Base-by-base conservation (phyloP, 1,284 basidiomycete species). In the Dichomitus squalens region DNA sequence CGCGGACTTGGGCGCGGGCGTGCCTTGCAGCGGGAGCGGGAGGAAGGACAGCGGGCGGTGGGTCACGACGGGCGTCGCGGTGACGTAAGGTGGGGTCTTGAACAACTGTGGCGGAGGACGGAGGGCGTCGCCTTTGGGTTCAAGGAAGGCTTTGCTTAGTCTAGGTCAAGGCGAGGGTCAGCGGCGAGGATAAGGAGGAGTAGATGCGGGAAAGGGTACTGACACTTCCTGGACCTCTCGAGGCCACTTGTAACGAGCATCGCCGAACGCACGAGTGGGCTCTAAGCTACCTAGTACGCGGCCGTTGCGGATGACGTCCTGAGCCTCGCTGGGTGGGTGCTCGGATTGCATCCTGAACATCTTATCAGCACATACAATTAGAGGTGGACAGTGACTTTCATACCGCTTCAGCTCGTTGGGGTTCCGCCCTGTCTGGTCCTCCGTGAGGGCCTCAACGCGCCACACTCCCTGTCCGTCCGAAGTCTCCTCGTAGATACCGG, bases 401-500 rank as follows among this genome's bases (percentile, higher is more conserved):
- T 63, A 90, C 90, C 90, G 81, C 71, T 79, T 79, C 31, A 85
- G 71, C 74, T 99, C 96, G 55, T 85, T 88, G 11, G 84, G 87
- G 71, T 96, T 98, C 59, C 93, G 84, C 27, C 95, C 96, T 9
- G 95, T 98, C 78, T 98, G 96, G 71, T 99, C 97, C 70, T 97
- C 92, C 34, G 86, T 93, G 58, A 99, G 80, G 20, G 94, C 92
- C 71, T 98, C 95, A 20, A 95, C 91, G 52, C 87, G 84, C 96
- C 96, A 98, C 58, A 76, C 76, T 14, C 84, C 83, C 33, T 75
- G 75, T 6, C 86, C 83, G 67, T 86, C 79, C 8, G 76, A 76
- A 49, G 79, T 78, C 49, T 80, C 76, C 64, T 93, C 87, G 90
- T 93, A 96, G 58, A 94, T 85, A 27, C 97, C 97, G 12, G 96